Evolutionary conservation across 495 filamentous ascomycete species (phyloP).

Genomic region (Xylaria nigripes): DNA sequence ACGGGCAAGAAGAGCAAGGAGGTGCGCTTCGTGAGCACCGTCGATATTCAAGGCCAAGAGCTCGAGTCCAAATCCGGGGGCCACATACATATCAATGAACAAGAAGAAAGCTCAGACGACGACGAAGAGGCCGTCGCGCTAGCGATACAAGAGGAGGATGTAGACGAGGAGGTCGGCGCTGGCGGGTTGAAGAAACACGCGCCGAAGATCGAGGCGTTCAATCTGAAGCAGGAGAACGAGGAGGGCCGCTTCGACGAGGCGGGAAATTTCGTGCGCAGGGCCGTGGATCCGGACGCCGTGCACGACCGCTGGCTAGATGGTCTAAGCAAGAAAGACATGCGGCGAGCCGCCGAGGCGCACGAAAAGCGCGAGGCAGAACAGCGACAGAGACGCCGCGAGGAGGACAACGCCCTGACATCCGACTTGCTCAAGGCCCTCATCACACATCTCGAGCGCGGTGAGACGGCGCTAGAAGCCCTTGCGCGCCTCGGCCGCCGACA

Average conservation of each 20-base stretch:
- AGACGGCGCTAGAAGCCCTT: conserved; percentile 84
- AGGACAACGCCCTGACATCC: conserved; percentile 65
- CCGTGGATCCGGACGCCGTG: conserved; percentile 76
- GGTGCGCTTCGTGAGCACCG: conserved; percentile 65
- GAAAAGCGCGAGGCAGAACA: conserved; percentile 75
- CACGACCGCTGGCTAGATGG: conserved; percentile 92
- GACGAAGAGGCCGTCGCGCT: conserved; percentile 62
- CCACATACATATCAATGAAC: conserved; percentile 43
- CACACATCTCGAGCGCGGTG: conserved; percentile 62
- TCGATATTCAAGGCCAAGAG: conserved; percentile 86
- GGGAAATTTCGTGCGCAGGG: conserved; percentile 89
- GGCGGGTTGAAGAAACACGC: conserved; percentile 89
- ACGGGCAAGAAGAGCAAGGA: conserved; percentile 63
- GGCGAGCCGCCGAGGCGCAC: conserved; percentile 75
- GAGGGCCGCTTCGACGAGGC: conserved; percentile 85
- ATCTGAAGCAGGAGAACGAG: conserved; percentile 83
- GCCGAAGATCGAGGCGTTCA: conserved; percentile 94
- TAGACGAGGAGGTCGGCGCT: conserved; percentile 83
- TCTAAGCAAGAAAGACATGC: conserved; percentile 86
- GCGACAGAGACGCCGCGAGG: conserved; percentile 54
- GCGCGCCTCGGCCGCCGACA: conserved; percentile 67
- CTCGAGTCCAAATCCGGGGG: conserved; percentile 61
- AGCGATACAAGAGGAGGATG: conserved; percentile 56
- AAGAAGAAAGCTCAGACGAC: conserved; percentile 33
- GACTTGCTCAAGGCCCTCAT: conserved; percentile 72